Conservation (phyloP, 163 green algal genomes). For the Scenedesmus sp. region DNA sequence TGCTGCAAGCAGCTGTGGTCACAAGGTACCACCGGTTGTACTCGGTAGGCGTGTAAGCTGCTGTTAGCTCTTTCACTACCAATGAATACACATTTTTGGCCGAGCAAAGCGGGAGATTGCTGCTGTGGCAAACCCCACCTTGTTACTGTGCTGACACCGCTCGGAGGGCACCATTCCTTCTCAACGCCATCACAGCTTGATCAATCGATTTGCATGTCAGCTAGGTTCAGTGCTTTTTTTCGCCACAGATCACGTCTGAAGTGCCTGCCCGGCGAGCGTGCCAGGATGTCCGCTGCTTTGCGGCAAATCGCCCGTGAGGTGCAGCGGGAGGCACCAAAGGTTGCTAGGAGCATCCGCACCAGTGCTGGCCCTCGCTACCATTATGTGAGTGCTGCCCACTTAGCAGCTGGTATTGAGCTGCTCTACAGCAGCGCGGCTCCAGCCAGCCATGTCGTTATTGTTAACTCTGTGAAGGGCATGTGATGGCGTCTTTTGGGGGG, state of each 20-base stretch:
- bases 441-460: background rate
- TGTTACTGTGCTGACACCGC: background rate
- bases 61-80: background rate
- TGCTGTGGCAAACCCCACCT: background rate
- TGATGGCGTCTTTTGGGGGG: background rate
- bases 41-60: background rate
- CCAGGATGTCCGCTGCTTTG: conserved; percentile 50
- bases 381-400: conserved; percentile 41
- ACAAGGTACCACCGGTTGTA: background rate
- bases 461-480: background rate
- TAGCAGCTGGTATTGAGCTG: background rate
- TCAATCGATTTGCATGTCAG: background rate
- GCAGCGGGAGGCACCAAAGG: conserved; percentile 42
- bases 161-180: background rate
- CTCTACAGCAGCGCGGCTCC: background rate
- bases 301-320: conserved; percentile 30
- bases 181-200: background rate
- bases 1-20: background rate
- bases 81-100: background rate
- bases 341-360: conserved; percentile 44
- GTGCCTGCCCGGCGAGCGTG: background rate
- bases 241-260: background rate
- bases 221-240: background rate
- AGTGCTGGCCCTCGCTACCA: conserved; percentile 46
- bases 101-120: background rate